Percentiles rank a stretch among this genome's conserved stretches.
Conservation (phyloP, 306 rosid genomes). For the Albizia julibrissin region DNA sequence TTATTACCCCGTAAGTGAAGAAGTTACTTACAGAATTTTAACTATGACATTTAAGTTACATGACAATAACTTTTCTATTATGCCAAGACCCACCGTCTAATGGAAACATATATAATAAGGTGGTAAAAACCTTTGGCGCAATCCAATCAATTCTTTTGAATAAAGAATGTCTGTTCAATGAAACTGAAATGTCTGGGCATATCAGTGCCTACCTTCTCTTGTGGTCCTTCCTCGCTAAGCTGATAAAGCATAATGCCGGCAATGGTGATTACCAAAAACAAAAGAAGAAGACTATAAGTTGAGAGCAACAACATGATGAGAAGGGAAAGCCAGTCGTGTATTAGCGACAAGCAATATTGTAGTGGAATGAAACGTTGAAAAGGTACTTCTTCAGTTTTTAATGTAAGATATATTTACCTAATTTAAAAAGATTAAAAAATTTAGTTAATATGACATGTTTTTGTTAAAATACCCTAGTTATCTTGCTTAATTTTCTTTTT, state of each 20-base stretch:
- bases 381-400: not conserved
- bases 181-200: conserved; percentile 73
- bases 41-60: too few species aligned
- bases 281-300: conserved; percentile 1
- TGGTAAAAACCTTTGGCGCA: conserved; percentile 77
- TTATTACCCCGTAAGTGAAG: too few species aligned
- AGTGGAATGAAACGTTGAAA: not conserved
- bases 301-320: not conserved
- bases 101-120: conserved; percentile 9
- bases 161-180: conserved; percentile 85
- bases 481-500: too few species aligned
- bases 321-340: conserved; percentile 1
- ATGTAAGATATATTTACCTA: too few species aligned
- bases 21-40: not conserved
- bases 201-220: conserved; percentile 74
- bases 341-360: conserved; percentile 11
- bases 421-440: too few species aligned
- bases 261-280: not conserved
- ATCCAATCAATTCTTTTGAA: conserved; percentile 87
- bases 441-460: too few species aligned
- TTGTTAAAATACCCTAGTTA: too few species aligned
- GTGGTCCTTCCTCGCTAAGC: conserved; percentile 89
- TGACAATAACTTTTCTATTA: too few species aligned
- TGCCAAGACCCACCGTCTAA: too few species aligned
- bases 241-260: conserved; percentile 40